phyloP scores from a whole-genome alignment of 2,329 filamentous ascomycete genomes.

The Westerdykella sp. region DNA sequence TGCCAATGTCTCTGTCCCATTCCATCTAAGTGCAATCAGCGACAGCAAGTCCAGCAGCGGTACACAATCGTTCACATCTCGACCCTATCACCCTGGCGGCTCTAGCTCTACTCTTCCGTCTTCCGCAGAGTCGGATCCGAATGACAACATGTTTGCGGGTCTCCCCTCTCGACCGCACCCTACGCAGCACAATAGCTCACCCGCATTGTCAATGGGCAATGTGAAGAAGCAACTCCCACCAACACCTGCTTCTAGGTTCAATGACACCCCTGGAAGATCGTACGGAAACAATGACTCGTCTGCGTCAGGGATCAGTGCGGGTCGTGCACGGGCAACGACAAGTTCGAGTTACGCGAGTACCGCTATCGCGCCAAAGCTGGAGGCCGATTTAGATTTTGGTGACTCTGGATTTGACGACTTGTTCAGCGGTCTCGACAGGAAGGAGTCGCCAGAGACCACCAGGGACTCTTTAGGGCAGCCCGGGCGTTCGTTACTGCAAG shows the following conservation, averaged over 20 bases:
- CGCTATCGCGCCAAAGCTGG: slow-evolving; percentile 48
- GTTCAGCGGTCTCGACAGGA: slow-evolving; percentile 38
- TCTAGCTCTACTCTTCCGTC: slow-evolving; percentile 38
- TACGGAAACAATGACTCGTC: neutral
- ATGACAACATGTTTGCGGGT: slow-evolving; percentile 34
- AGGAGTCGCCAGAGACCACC: slow-evolving; percentile 23
- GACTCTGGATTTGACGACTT: slow-evolving; percentile 46
- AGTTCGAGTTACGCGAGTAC: slow-evolving; percentile 46
- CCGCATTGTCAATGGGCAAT: slow-evolving; percentile 17
- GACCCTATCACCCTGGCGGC: slow-evolving; percentile 33
- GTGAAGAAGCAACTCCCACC: slow-evolving; percentile 26
- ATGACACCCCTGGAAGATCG: neutral
- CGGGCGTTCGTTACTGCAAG: slow-evolving; percentile 30
- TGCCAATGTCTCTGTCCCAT: neutral
- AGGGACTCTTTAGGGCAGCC: slow-evolving; percentile 11
- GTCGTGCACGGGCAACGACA: slow-evolving; percentile 40
- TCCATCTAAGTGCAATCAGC: slow-evolving; percentile 26
- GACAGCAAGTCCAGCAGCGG: slow-evolving; percentile 37
- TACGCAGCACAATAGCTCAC: slow-evolving; percentile 26
- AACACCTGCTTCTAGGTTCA: slow-evolving; percentile 8
- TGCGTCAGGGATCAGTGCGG: neutral
- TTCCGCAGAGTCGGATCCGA: slow-evolving; percentile 34
- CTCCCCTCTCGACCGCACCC: slow-evolving; percentile 23
- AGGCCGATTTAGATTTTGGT: slow-evolving; percentile 33
- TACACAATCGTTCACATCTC: slow-evolving; percentile 29